Evolutionary conservation across 2,329 filamentous ascomycete species (phyloP), one percentile per base, ranked within the genome.

Genomic region (Penicillium sp.): DNA sequence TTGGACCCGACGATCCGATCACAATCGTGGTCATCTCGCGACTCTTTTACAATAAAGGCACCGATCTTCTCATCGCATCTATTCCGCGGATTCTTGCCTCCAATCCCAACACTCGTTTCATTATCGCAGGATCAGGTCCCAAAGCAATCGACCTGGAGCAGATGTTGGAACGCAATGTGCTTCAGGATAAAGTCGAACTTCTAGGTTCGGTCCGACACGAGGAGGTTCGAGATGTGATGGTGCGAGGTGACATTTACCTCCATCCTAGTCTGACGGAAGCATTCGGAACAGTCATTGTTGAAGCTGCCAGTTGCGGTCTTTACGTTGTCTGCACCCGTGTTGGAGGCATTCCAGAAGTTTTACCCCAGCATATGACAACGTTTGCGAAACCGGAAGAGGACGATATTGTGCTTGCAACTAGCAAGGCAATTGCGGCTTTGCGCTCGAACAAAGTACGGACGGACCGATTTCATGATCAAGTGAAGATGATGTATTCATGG

Each of bases 401-500:
- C 71, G 93, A 97, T 69, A 80, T 99, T 11, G 93, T 99, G 0
- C 82, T 86, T 41, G 94, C 93, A 4, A 97, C 95, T 0, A 90
- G 91, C 19, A 88, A 88, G 64, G 94, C 95, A 19, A 97, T 99
- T 60, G 88, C 87, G 0, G 88, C 90, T 31, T 82, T 99, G 55
- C 87, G 93, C 44, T 89, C 88, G 6, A 93, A 92, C 65, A 91
- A 88, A 67, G 89, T 99, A 29, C 87, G 91, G 61, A 96, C 94
- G 0, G 93, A 97, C 72, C 85, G 88, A 41, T 99, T 99, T 70
- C 94, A 99, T 72, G 93, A 96, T 64, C 90, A 97, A 74, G 94
- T 99, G 61, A 92, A 93, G 75, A 90, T 90, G 79, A 97, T 97
- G 94, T 99, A 99, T 77, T 96, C 91, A 1, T 99, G 94, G 94